Evolutionary conservation across 176 grass and related monocot genomes (phyloP).

Genomic region (Raddia distichophylla): DNA sequence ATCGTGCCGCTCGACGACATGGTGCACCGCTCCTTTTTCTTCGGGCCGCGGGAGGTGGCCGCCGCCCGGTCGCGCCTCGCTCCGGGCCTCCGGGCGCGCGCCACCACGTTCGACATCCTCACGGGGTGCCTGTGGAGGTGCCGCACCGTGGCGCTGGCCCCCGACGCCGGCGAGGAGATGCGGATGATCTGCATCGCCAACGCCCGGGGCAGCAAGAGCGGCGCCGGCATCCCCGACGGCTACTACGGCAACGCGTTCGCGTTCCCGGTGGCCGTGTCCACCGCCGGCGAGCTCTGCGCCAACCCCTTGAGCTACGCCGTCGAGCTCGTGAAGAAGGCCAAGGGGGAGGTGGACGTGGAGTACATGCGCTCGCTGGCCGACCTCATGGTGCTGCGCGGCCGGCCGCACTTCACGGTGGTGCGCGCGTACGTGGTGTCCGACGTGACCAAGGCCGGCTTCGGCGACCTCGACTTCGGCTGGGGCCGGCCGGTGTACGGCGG

Average conservation of each 20-base stretch:
- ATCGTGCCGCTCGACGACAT: slow-evolving; percentile 77
- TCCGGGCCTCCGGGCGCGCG: slow-evolving; percentile 36
- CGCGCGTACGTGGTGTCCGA: slow-evolving; percentile 70
- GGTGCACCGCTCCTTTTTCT: slow-evolving; percentile 79
- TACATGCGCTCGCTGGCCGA: slow-evolving; percentile 73
- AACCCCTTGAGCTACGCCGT: slow-evolving; percentile 63
- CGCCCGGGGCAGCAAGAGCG: slow-evolving; percentile 56
- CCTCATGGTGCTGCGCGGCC: slow-evolving; percentile 60
- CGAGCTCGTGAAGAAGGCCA: slow-evolving; percentile 66
- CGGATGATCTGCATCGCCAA: slow-evolving; percentile 74
- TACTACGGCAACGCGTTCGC: slow-evolving; percentile 92
- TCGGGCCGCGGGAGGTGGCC: slow-evolving; percentile 52
- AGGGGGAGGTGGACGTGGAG: slow-evolving; percentile 59
- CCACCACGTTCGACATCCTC: slow-evolving; percentile 83
- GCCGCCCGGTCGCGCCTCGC: slow-evolving; percentile 50
- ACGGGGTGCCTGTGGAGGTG: slow-evolving; percentile 76
- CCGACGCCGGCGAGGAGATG: slow-evolving; percentile 73
- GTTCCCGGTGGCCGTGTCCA: slow-evolving; percentile 60
- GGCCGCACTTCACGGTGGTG: slow-evolving; percentile 78
- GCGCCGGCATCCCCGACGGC: slow-evolving; percentile 45
- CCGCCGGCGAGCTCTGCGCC: slow-evolving; percentile 48
- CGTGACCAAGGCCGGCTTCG: slow-evolving; percentile 63
- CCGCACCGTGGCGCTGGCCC: slow-evolving; percentile 67
- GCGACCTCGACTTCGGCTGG: slow-evolving; percentile 90
- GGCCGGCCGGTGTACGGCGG: slow-evolving; percentile 73